Evolutionary conservation across 176 grass and related monocot species (phyloP).

Genomic region (maize (Zea mays)): Zm-B73-REFERENCE-NAM-5.0 NC_050104.1:106681501-106682000

Average conservation of each 20-base stretch:
- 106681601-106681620: slow-evolving; percentile 60
- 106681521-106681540: slow-evolving; percentile 70
- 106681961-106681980: background rate
- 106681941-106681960: slow-evolving; percentile 9
- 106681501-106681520: slow-evolving; percentile 66
- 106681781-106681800: slow-evolving; percentile 81
- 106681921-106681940: slow-evolving; percentile 48
- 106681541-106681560: slow-evolving; percentile 68
- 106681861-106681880: slow-evolving; percentile 71
- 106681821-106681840: slow-evolving; percentile 73
- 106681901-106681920: slow-evolving; percentile 69
- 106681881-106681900: slow-evolving; percentile 57
- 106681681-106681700: slow-evolving; percentile 87
- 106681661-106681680: slow-evolving; percentile 79
- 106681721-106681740: slow-evolving; percentile 77
- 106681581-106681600: slow-evolving; percentile 63
- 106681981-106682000: background rate
- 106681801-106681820: slow-evolving; percentile 85
- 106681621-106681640: slow-evolving; percentile 61
- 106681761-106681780: slow-evolving; percentile 36
- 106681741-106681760: slow-evolving; percentile 68
- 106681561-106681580: slow-evolving; percentile 55
- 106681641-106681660: slow-evolving; percentile 64
- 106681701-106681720: slow-evolving; percentile 63
- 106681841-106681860: slow-evolving; percentile 61